Percentiles rank a stretch among this genome's conserved stretches.
Evolutionary conservation across 148 eudicot genomes (phyloP).

Genomic region (Nepenthes gracilis): DNA sequence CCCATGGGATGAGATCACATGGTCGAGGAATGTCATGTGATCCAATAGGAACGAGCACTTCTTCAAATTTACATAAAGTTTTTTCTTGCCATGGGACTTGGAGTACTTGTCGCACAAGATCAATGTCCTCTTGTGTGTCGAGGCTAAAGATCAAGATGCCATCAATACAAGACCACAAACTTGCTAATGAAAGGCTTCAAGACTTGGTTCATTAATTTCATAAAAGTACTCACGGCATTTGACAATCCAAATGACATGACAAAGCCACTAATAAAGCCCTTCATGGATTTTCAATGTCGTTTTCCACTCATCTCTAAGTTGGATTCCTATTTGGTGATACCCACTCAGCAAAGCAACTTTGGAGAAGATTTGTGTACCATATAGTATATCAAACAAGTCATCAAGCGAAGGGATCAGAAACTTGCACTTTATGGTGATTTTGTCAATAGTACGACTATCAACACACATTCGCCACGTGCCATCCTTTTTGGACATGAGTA

Average conservation of each 20-base stretch:
- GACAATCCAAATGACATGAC: constrained; percentile 6
- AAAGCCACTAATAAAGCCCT: constrained; percentile 10
- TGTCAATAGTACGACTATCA: constrained; percentile 4
- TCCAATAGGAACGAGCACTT: too few species aligned
- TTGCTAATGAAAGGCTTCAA: neutral
- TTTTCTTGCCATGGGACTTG: too few species aligned
- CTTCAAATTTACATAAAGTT: too few species aligned
- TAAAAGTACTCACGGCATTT: constrained; percentile 3
- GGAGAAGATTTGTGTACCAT: neutral
- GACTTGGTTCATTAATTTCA: constrained; percentile 2
- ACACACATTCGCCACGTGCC: constrained; percentile 3
- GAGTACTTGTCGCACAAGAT: too few species aligned
- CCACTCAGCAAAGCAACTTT: constrained; percentile 4
- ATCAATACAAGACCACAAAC: neutral
- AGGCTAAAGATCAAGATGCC: neutral
- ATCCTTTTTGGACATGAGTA: constrained; percentile 3
- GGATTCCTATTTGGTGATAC: neutral
- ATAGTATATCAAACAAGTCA: constrained; percentile 3
- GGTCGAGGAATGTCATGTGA: too few species aligned
- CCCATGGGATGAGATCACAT: too few species aligned
- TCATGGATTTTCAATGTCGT: constrained; percentile 8
- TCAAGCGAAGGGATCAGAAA: neutral
- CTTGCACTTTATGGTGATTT: neutral
- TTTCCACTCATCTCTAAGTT: constrained; percentile 6
- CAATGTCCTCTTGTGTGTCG: too few species aligned